Conservation (phyloP, 2,329 filamentous ascomycete species). For the Cladophialophora chaetospira region DNA sequence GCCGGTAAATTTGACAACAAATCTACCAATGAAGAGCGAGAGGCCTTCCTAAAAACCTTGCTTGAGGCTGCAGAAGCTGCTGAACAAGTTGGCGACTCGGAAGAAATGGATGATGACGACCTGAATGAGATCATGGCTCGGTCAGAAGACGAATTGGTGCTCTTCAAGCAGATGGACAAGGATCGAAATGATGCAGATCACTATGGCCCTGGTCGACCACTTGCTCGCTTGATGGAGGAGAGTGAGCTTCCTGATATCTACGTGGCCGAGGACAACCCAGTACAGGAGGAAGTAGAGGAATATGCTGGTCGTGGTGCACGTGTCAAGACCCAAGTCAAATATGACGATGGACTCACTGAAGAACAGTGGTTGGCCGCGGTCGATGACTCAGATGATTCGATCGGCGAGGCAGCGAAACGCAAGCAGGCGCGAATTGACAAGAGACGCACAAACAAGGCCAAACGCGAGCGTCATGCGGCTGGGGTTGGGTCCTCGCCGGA, state of each 20-base stretch:
- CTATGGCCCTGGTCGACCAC: slow-evolving; percentile 71
- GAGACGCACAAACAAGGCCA: slow-evolving; percentile 73
- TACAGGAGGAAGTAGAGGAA: slow-evolving; percentile 73
- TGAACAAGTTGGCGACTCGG: slow-evolving; percentile 74
- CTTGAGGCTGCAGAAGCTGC: slow-evolving; percentile 75
- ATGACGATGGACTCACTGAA: slow-evolving; percentile 96
- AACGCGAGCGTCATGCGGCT: slow-evolving; percentile 51
- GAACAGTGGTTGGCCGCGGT: slow-evolving; percentile 99
- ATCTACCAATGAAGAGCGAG: slow-evolving; percentile 96
- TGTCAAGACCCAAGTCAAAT: slow-evolving; percentile 90
- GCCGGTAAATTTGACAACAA: slow-evolving; percentile 99
- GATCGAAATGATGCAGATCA: slow-evolving; percentile 65
- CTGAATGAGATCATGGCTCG: slow-evolving; percentile 92
- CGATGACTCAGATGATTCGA: slow-evolving; percentile 91
- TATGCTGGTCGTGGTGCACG: slow-evolving; percentile 84
- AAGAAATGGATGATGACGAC: slow-evolving; percentile 96
- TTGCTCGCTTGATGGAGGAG: slow-evolving; percentile 82
- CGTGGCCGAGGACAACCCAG: slow-evolving; percentile 77
- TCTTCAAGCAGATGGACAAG: slow-evolving; percentile 83
- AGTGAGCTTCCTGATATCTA: slow-evolving; percentile 93
- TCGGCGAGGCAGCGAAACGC: slow-evolving; percentile 87
- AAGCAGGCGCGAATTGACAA: slow-evolving; percentile 84
- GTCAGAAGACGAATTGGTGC: slow-evolving; percentile 72
- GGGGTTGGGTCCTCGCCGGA: slow-evolving; percentile 70
- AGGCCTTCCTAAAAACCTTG: slow-evolving; percentile 91